These are phyloP conservation scores for Penicillium sp. DNA, from an alignment of 2,329 filamentous ascomycete genomes.

Conservation along the genomic window DNA sequence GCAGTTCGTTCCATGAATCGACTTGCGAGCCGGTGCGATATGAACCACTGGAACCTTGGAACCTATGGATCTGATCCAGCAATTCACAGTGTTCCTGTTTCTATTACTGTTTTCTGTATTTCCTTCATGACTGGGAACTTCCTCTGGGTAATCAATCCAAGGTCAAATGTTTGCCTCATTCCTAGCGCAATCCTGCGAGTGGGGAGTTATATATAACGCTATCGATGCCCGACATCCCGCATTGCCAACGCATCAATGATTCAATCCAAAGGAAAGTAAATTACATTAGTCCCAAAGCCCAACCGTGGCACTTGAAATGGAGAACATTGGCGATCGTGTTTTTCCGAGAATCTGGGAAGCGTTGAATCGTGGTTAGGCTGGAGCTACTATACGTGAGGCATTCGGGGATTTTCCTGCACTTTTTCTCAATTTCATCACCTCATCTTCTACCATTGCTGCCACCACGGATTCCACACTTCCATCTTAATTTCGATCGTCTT, in stretches of 20 bases:
- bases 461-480: not conserved
- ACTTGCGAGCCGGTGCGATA: not conserved
- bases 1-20: conserved; percentile 19
- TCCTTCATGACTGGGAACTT: too few relatives aligned
- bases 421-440: too few relatives aligned
- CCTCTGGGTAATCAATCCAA: not conserved
- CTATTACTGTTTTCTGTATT: not conserved
- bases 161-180: not conserved
- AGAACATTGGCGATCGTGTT: conserved; percentile 1
- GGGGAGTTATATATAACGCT: not conserved
- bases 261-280: not conserved
- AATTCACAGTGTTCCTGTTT: not conserved
- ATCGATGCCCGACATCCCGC: conserved; percentile 18
- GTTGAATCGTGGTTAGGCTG: not conserved
- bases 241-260: conserved; percentile 21
- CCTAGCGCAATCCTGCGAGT: not conserved
- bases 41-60: conserved; percentile 6
- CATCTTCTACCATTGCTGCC: too few relatives aligned
- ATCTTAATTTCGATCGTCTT: not conserved
- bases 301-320: conserved; percentile 16
- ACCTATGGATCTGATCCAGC: conserved; percentile 9
- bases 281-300: conserved; percentile 2
- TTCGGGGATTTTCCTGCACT: not conserved
- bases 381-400: not conserved
- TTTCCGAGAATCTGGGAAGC: not conserved